phyloP scores from a whole-genome alignment of 2,329 filamentous ascomycete species.

The Rhynchosporium agropyri region DNA sequence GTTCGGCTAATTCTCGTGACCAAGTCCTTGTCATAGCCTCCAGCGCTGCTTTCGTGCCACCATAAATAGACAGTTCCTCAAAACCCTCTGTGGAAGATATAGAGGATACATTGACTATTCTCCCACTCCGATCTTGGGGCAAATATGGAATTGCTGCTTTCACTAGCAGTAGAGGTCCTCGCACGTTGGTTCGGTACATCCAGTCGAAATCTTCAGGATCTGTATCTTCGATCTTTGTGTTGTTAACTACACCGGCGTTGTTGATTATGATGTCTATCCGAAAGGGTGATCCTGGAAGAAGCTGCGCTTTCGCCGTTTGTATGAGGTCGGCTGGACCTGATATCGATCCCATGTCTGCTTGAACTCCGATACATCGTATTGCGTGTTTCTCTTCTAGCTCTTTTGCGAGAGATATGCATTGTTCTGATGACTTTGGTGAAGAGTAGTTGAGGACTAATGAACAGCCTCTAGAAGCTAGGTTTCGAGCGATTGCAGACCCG shows the following conservation, averaged over 20 bases:
- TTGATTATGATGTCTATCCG: not conserved
- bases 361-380: not conserved
- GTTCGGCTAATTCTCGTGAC: conserved; percentile 54
- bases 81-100: conserved; percentile 55
- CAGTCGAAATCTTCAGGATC: not conserved
- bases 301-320: not conserved
- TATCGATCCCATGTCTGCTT: not conserved
- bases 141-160: not conserved
- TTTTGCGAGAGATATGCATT: conserved; percentile 48
- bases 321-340: not conserved
- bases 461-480: conserved; percentile 66
- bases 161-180: not conserved
- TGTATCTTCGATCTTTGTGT: not conserved
- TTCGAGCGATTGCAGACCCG: conserved; percentile 62
- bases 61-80: conserved; percentile 61
- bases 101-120: not conserved
- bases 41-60: conserved; percentile 64
- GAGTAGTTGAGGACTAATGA: conserved; percentile 66
- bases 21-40: conserved; percentile 59
- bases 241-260: not conserved
- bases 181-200: not conserved
- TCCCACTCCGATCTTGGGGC: not conserved
- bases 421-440: conserved; percentile 65
- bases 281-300: not conserved
- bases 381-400: not conserved